phyloP scores from a whole-genome alignment of 371 early-diverging fungal genomes.

The Mucor sp. region DNA sequence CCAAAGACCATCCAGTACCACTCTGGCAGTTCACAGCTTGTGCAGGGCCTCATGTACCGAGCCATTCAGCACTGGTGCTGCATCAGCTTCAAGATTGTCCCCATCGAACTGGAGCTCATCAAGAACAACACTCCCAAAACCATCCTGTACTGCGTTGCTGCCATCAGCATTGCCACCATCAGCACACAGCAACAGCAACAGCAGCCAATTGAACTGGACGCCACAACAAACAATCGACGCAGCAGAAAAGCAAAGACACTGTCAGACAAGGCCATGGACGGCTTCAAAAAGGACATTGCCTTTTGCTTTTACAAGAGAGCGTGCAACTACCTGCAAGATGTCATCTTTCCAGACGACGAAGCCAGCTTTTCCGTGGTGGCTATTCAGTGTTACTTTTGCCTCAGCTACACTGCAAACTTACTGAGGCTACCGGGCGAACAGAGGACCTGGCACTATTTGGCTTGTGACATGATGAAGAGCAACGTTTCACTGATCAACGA shows the following conservation, averaged over 20 bases:
- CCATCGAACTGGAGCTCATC: conserved; percentile 17
- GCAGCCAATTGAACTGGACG: not conserved
- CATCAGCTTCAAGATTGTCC: conserved; percentile 28
- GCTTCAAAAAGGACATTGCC: conserved; percentile 17
- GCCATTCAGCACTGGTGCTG: conserved; percentile 30
- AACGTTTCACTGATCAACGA: not conserved
- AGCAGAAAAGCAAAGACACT: not conserved
- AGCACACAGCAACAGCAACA: not conserved
- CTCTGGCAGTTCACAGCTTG: conserved; percentile 9
- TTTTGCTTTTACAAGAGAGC: conserved; percentile 17
- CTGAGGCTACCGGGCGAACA: conserved; percentile 21
- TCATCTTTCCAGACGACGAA: conserved; percentile 13
- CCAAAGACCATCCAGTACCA: conserved; percentile 16
- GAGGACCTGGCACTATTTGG: conserved; percentile 27
- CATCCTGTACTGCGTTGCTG: conserved; percentile 25
- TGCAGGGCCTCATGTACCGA: conserved; percentile 21
- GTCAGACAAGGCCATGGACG: conserved; percentile 3
- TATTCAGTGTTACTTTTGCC: conserved; percentile 26
- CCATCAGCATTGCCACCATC: conserved; percentile 21
- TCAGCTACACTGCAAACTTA: conserved; percentile 28
- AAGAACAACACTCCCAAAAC: conserved; percentile 15
- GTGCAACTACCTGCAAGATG: conserved; percentile 6
- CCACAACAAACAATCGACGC: not conserved
- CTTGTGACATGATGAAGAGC: conserved; percentile 18
- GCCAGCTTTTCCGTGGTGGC: conserved; percentile 1